These are phyloP conservation scores for Yamadazyma conglobata DNA, from an alignment of 1,139 yeast genomes.

Conservation along the genomic window DNA sequence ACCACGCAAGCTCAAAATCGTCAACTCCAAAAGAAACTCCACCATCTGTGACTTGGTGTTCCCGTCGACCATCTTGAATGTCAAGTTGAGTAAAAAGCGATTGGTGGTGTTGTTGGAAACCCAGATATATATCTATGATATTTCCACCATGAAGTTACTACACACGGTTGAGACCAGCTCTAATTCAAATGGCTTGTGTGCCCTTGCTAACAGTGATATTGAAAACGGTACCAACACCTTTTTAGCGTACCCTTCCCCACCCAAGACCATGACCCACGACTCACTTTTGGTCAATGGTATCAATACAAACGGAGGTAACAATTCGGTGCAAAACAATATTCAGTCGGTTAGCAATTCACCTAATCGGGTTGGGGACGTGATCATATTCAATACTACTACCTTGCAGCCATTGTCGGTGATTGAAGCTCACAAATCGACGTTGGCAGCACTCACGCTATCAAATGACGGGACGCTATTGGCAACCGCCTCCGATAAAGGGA, in stretches of 20 bases:
- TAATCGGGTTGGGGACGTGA: conserved; percentile 78
- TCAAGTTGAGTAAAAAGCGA: conserved; percentile 71
- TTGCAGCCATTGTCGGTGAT: conserved; percentile 85
- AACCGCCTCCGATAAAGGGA: conserved; percentile 94
- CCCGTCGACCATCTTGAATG: conserved; percentile 77
- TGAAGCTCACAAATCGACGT: conserved; percentile 86
- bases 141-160: conserved; percentile 78
- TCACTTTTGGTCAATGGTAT: conserved; percentile 41
- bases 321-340: conserved; percentile 39
- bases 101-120: conserved; percentile 76
- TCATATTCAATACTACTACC: conserved; percentile 71
- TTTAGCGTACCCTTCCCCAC: conserved; percentile 88
- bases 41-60: conserved; percentile 85
- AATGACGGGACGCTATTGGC: conserved; percentile 81
- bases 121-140: conserved; percentile 86
- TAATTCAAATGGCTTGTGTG: conserved; percentile 58
- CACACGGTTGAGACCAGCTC: conserved; percentile 86
- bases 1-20: conserved; percentile 74
- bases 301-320: conserved; percentile 45
- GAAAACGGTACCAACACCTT: conserved; percentile 49
- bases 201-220: conserved; percentile 59
- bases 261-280: conserved; percentile 45
- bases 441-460: conserved; percentile 77
- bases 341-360: conserved; percentile 45
- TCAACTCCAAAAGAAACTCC: conserved; percentile 72